Evolutionary conservation across 305 asterid species (phyloP).

Genomic region (Ilex paraguariensis): DNA sequence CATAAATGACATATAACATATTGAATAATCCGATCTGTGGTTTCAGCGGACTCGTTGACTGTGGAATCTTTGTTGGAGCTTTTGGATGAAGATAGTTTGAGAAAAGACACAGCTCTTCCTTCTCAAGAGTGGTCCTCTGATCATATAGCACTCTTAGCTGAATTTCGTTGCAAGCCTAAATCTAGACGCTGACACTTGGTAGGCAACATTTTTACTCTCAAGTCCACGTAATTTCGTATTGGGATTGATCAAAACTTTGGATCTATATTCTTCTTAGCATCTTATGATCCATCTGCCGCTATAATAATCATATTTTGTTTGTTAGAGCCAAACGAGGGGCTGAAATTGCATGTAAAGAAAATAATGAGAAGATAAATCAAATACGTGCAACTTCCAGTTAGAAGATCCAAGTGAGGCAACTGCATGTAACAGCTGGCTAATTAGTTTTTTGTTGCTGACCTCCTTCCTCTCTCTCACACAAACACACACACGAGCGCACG

Average conservation of each 20-base stretch:
- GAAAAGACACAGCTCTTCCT: slow-evolving; percentile 95
- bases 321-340: no score
- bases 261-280: no score
- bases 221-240: not conserved
- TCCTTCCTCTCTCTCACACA: no score
- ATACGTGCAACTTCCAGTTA: no score
- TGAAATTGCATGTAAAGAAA: no score
- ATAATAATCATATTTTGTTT: no score
- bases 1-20: not conserved
- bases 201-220: slow-evolving; percentile 19
- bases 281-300: no score
- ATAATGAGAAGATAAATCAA: no score
- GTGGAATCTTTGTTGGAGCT: slow-evolving; percentile 96
- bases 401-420: no score
- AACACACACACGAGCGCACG: no score
- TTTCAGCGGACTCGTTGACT: slow-evolving; percentile 78
- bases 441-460: no score
- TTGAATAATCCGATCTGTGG: slow-evolving; percentile 8
- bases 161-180: slow-evolving; percentile 82
- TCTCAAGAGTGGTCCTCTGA: slow-evolving; percentile 99
- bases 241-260: not conserved
- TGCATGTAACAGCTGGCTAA: no score
- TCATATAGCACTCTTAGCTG: slow-evolving; percentile 93
- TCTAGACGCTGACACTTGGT: slow-evolving; percentile 53
- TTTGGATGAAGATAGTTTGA: slow-evolving; percentile 85